A percentile compares a stretch with the other conserved stretches of the same genome.
Conservation (phyloP, 225 moss, liverwort and hornwort genomes). For the Bryoerythrophyllum caledonicum region DNA sequence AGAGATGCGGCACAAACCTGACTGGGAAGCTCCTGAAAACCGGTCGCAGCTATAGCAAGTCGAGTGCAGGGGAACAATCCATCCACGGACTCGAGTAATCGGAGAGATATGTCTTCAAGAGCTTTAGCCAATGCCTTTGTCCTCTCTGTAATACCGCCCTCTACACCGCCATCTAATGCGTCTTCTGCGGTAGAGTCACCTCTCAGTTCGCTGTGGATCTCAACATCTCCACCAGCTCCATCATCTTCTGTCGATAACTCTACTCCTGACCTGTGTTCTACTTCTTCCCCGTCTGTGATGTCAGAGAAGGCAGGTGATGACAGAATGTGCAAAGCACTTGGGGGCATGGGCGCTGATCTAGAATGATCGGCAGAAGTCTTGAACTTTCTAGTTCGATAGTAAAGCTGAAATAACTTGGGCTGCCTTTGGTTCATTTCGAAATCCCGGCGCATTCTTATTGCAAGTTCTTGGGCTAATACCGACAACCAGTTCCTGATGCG, state of each 20-base stretch:
- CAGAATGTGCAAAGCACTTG: slow-evolving; percentile 61
- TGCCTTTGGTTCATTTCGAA: slow-evolving; percentile 82
- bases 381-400: slow-evolving; percentile 77
- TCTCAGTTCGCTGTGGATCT: slow-evolving; percentile 31
- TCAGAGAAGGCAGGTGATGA: slow-evolving; percentile 40
- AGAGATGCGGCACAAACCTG: slow-evolving; percentile 42
- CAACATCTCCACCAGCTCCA: slow-evolving; percentile 31
- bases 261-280: slow-evolving; percentile 16
- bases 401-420: slow-evolving; percentile 84
- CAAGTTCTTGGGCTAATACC: slow-evolving; percentile 76
- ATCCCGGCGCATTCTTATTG: slow-evolving; percentile 85
- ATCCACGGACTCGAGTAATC: slow-evolving; percentile 60
- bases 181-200: slow-evolving; percentile 22
- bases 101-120: slow-evolving; percentile 72
- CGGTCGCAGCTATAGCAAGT: slow-evolving; percentile 78
- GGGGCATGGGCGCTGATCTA: slow-evolving; percentile 79
- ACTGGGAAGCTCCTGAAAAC: slow-evolving; percentile 81
- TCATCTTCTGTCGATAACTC: slow-evolving; percentile 14
- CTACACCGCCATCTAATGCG: slow-evolving; percentile 28
- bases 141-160: slow-evolving; percentile 62
- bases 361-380: slow-evolving; percentile 82
- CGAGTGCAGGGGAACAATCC: slow-evolving; percentile 87
- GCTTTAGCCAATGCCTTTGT: slow-evolving; percentile 69
- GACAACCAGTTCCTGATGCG: slow-evolving; percentile 69
- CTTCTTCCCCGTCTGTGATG: slow-evolving; percentile 28